These are phyloP conservation scores for Teunomyces cretensis DNA, from an alignment of 805 yeast species.

Conservation along the genomic window DNA sequence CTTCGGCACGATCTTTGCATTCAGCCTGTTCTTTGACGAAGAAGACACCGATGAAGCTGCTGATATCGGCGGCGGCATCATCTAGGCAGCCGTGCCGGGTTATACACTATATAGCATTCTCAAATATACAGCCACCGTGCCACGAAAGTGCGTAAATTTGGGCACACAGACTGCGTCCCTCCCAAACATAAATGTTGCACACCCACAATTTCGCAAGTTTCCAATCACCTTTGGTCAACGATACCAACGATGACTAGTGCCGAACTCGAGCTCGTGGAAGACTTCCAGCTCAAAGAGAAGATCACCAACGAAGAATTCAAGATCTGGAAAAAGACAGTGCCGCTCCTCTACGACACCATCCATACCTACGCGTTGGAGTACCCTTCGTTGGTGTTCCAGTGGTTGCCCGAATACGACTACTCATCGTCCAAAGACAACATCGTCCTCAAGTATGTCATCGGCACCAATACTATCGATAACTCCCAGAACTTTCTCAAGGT, in stretches of 20 bases:
- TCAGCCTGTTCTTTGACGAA: slow-evolving; percentile 70
- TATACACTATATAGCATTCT: neutral
- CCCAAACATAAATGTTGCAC: neutral
- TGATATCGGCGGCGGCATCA: slow-evolving; percentile 25
- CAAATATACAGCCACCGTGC: neutral
- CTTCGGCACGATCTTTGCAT: slow-evolving; percentile 78
- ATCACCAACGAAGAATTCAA: slow-evolving; percentile 71
- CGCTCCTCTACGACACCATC: slow-evolving; percentile 70
- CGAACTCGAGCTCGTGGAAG: slow-evolving; percentile 36
- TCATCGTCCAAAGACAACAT: slow-evolving; percentile 30
- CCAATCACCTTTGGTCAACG: neutral
- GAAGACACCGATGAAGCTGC: slow-evolving; percentile 25
- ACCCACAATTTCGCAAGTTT: neutral
- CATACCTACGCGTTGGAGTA: slow-evolving; percentile 66
- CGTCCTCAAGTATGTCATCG: slow-evolving; percentile 42
- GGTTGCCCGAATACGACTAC: slow-evolving; percentile 52
- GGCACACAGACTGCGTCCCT: neutral
- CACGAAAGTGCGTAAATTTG: neutral
- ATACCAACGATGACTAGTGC: slow-evolving; percentile 22
- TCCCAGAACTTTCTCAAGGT: slow-evolving; percentile 46
- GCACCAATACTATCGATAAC: slow-evolving; percentile 46
- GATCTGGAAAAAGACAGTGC: slow-evolving; percentile 83
- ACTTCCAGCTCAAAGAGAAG: slow-evolving; percentile 59
- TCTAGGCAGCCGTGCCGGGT: slow-evolving; percentile 10
- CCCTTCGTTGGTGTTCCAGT: slow-evolving; percentile 71